A percentile compares a stretch with the other conserved stretches of the same genome.
Evolutionary conservation across 306 rosid genomes (phyloP).

Genomic region (Begonia loranthoides): DNA sequence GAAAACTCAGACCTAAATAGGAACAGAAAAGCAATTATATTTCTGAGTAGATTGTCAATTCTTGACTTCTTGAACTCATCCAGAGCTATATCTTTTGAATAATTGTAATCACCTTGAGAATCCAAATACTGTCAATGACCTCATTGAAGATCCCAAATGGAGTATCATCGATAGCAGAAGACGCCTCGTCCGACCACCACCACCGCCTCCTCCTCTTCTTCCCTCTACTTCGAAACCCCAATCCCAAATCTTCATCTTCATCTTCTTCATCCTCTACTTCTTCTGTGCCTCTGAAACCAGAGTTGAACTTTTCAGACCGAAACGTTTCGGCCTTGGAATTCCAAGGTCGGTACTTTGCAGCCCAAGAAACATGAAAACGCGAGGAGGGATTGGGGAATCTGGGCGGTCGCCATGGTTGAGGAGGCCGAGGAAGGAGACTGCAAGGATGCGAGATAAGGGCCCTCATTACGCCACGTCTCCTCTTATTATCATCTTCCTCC

Average conservation of each 20-base stretch:
- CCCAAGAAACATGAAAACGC: constrained; percentile 23
- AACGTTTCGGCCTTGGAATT: constrained; percentile 64
- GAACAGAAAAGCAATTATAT: too few relatives aligned
- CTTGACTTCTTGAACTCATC: too few relatives aligned
- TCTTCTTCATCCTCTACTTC: constrained; percentile 7
- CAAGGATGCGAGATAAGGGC: constrained; percentile 22
- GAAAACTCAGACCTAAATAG: too few relatives aligned
- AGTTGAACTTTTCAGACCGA: constrained; percentile 35
- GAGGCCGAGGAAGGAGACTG: constrained; percentile 19
- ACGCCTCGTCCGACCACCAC: constrained; percentile 77
- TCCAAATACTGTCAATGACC: constrained; percentile 51
- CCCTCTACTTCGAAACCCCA: constrained; percentile 12
- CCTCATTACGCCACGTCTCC: constrained; percentile 53
- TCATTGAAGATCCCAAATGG: constrained; percentile 34
- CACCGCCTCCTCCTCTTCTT: constrained; percentile 44
- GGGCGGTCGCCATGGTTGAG: constrained; percentile 32
- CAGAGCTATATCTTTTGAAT: too few relatives aligned
- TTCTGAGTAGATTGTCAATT: too few relatives aligned
- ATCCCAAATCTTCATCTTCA: constrained; percentile 16
- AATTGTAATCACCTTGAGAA: constrained; percentile 44
- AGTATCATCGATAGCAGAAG: constrained; percentile 23
- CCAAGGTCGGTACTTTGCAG: constrained; percentile 55
- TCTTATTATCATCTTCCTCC: constrained; percentile 9
- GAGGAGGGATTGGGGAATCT: constrained; percentile 7
- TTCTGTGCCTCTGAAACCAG: constrained; percentile 18